phyloP scores from a whole-genome alignment of 139 green algal species.

The Micractinium sp. region DNA sequence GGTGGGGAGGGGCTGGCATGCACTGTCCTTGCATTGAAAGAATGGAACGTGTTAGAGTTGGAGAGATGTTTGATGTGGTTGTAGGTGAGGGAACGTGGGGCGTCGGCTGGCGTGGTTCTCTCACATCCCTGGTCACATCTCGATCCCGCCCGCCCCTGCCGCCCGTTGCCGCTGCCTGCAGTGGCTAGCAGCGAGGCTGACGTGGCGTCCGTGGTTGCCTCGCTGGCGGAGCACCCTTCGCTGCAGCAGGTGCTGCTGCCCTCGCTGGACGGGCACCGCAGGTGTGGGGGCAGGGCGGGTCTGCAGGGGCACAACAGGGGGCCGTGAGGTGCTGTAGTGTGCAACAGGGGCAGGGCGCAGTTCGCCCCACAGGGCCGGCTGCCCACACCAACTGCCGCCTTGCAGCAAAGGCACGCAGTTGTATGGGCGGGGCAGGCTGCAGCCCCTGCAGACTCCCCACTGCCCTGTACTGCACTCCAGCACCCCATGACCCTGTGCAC shows the following conservation, averaged over 20 bases:
- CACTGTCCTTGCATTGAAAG: too few relatives aligned
- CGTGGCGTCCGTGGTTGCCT: conserved; percentile 18
- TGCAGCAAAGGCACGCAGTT: too few relatives aligned
- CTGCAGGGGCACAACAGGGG: neutral
- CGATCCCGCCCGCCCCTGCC: too few relatives aligned
- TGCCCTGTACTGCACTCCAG: too few relatives aligned
- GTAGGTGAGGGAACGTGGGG: too few relatives aligned
- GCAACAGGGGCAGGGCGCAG: too few relatives aligned
- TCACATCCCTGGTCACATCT: neutral
- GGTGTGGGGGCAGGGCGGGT: neutral
- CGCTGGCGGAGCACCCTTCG: neutral
- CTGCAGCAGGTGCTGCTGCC: conserved; percentile 29
- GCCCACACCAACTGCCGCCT: neutral
- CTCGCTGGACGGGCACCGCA: conserved; percentile 4
- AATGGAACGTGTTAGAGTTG: too few relatives aligned
- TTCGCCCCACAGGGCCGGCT: neutral
- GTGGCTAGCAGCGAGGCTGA: conserved; percentile 1
- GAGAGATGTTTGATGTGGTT: too few relatives aligned
- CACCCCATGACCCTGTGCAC: neutral
- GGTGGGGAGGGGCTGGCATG: too few relatives aligned
- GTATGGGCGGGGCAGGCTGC: too few relatives aligned
- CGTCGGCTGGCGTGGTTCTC: too few relatives aligned
- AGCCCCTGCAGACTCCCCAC: too few relatives aligned
- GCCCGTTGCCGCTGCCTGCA: neutral
- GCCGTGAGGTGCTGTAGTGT: neutral